These are phyloP conservation scores for Wickerhamomyces chaumierensis DNA, from an alignment of 805 yeast species.

Conservation along the genomic window DNA sequence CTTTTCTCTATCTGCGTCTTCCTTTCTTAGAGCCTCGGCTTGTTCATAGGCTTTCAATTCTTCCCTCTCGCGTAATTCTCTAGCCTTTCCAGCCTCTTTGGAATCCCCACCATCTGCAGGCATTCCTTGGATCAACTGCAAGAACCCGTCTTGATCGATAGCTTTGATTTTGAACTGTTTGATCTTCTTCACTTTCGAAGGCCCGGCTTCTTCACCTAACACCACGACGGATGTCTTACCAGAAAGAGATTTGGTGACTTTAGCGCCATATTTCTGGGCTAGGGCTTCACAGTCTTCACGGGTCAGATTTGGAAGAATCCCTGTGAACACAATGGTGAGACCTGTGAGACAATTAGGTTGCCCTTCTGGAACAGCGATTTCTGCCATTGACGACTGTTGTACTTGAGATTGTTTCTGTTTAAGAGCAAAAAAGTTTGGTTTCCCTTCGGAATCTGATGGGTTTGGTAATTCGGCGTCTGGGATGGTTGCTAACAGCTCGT, in stretches of 20 bases:
- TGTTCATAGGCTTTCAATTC: constrained; percentile 44
- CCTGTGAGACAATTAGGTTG: constrained; percentile 81
- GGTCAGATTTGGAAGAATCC: constrained; percentile 69
- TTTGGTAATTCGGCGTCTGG: constrained; percentile 64
- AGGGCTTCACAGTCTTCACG: constrained; percentile 64
- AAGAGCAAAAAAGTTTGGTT: constrained; percentile 48
- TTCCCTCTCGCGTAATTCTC: constrained; percentile 57
- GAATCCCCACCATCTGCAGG: constrained; percentile 90
- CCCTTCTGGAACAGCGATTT: constrained; percentile 62
- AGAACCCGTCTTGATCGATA: constrained; percentile 77
- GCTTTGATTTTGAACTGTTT: constrained; percentile 65
- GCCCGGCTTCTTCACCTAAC: constrained; percentile 93
- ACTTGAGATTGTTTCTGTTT: constrained; percentile 32
- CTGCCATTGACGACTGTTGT: constrained; percentile 21
- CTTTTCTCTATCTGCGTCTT: constrained; percentile 28
- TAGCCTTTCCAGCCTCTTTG: constrained; percentile 64
- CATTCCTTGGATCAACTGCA: constrained; percentile 62
- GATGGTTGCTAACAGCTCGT: constrained; percentile 47
- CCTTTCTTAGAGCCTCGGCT: constrained; percentile 34
- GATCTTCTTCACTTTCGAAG: constrained; percentile 80
- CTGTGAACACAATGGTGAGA: constrained; percentile 87
- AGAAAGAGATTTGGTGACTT: constrained; percentile 76
- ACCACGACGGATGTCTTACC: constrained; percentile 83
- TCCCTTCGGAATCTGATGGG: constrained; percentile 27
- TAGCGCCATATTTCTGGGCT: constrained; percentile 85